Conservation (phyloP, 495 filamentous ascomycete genomes). For the Aspergillus nidulans region DNA sequence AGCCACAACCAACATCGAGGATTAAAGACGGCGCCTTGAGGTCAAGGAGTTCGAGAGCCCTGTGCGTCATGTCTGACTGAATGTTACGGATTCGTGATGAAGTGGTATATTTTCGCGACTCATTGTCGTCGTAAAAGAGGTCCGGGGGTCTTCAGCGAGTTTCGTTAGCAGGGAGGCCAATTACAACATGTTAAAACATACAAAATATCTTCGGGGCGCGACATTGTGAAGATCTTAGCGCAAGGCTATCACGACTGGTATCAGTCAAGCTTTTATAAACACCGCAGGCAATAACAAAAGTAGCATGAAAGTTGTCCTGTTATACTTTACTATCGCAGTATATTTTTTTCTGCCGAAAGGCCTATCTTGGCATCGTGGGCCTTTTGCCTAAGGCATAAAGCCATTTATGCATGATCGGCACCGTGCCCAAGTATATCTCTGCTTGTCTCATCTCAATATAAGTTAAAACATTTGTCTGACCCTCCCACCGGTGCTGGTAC, state of each 20-base stretch:
- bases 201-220: constrained; percentile 92
- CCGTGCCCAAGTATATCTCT: not conserved
- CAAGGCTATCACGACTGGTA: too few relatives aligned
- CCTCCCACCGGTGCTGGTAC: not conserved
- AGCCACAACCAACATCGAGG: constrained; percentile 93
- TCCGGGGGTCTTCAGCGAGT: constrained; percentile 67
- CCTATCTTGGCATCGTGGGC: constrained; percentile 10
- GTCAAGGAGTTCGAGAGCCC: constrained; percentile 84
- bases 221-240: constrained; percentile 52
- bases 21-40: constrained; percentile 78
- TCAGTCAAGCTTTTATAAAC: too few relatives aligned
- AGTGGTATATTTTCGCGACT: constrained; percentile 96
- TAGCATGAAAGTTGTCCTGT: not conserved
- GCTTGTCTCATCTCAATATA: not conserved
- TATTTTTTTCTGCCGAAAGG: constrained; percentile 5
- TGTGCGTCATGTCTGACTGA: constrained; percentile 88
- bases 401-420: constrained; percentile 3
- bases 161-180: not conserved
- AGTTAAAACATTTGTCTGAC: not conserved
- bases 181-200: constrained; percentile 33
- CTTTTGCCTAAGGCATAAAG: constrained; percentile 28
- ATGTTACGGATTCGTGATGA: constrained; percentile 92
- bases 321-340: not conserved
- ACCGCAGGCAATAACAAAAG: not conserved
- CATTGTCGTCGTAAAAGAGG: constrained; percentile 92